Evolutionary conservation across 2,329 filamentous ascomycete genomes (phyloP).

Genomic region (Fusarium sp.): DNA sequence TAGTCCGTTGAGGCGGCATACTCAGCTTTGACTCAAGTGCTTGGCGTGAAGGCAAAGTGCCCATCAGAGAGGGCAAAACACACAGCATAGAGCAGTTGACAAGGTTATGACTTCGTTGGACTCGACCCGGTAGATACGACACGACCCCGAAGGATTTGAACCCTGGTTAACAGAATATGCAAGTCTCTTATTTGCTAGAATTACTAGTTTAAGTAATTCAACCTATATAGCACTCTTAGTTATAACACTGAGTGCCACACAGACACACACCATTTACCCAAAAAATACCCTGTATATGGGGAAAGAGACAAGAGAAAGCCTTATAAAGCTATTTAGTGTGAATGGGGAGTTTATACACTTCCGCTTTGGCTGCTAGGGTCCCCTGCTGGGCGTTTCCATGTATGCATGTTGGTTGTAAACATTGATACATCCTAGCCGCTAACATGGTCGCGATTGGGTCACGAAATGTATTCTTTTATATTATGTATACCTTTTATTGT

Average conservation of each 20-base stretch:
- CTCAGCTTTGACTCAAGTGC: too few relatives aligned
- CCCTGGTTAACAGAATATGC: not conserved
- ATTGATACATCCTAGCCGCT: not conserved
- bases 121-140: not conserved
- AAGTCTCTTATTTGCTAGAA: not conserved
- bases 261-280: not conserved
- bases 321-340: not conserved
- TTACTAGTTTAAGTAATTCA: not conserved
- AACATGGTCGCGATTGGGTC: not conserved
- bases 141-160: not conserved
- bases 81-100: too few relatives aligned
- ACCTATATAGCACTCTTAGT: not conserved
- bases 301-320: not conserved
- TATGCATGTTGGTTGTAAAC: constrained; percentile 25
- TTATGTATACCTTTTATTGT: not conserved
- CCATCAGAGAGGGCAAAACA: too few relatives aligned
- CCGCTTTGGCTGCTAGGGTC: rapidly evolving
- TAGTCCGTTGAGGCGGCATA: not conserved
- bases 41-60: too few relatives aligned
- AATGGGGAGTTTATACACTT: constrained; percentile 15
- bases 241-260: not conserved
- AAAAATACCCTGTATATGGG: not conserved
- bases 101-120: not conserved
- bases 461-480: not conserved
- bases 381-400: not conserved